Conservation (phyloP, 2,329 filamentous ascomycete species). For the Byssothecium circinans region DNA sequence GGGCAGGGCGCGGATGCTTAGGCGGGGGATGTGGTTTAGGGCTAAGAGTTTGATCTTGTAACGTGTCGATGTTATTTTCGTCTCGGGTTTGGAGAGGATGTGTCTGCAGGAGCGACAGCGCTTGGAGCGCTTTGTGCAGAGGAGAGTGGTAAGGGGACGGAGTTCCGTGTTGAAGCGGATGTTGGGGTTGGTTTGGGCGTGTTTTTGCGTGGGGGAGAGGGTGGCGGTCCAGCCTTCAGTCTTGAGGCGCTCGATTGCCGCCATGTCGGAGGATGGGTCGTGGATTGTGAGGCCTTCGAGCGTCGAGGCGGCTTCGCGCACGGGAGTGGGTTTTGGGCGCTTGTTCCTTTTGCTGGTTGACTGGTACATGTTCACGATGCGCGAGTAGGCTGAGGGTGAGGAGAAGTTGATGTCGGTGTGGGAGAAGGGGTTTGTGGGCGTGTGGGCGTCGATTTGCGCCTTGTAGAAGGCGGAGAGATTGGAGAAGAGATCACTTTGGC, state of each 20-base stretch:
- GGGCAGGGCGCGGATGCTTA: slow-evolving; percentile 68
- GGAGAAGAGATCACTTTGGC: slow-evolving; percentile 70
- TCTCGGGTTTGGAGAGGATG: slow-evolving; percentile 92
- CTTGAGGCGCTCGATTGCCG: slow-evolving; percentile 57
- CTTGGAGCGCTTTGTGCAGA: slow-evolving; percentile 91
- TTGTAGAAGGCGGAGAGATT: slow-evolving; percentile 81
- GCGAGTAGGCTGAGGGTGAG: slow-evolving; percentile 78
- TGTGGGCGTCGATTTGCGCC: slow-evolving; percentile 64
- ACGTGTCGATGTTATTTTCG: slow-evolving; percentile 82
- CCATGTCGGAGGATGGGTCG: slow-evolving; percentile 61
- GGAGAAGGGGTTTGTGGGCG: slow-evolving; percentile 54
- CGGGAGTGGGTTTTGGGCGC: slow-evolving; percentile 67
- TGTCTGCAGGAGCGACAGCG: slow-evolving; percentile 90
- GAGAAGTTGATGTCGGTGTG: slow-evolving; percentile 57
- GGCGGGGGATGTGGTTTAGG: slow-evolving; percentile 77
- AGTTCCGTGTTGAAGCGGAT: slow-evolving; percentile 72
- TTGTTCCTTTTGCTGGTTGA: slow-evolving; percentile 53
- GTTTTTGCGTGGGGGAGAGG: slow-evolving; percentile 55
- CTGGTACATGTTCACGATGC: slow-evolving; percentile 91
- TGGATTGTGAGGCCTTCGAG: slow-evolving; percentile 72
- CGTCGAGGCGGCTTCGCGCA: slow-evolving; percentile 75
- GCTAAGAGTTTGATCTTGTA: slow-evolving; percentile 93
- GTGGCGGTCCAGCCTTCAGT: slow-evolving; percentile 70
- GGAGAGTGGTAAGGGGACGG: slow-evolving; percentile 76
- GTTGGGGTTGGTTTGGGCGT: slow-evolving; percentile 52